Conservation (phyloP, 2,329 filamentous ascomycete genomes). For the Dendrostoma leiphaemia region DNA sequence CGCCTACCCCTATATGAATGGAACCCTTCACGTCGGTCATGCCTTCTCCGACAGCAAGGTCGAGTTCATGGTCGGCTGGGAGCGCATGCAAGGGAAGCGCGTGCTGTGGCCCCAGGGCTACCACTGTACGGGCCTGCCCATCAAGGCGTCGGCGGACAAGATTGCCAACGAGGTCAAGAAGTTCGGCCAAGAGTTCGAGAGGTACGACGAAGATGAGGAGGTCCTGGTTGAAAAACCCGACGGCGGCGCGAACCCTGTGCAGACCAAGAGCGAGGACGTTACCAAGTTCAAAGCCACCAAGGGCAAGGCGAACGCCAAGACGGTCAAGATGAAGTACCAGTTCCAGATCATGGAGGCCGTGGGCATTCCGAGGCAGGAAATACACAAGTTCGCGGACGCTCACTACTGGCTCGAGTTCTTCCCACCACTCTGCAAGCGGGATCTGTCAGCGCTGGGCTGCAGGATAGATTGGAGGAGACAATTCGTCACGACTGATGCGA, state of each 20-base stretch:
- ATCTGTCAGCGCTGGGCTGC: slow-evolving; percentile 80
- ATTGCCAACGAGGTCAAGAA: slow-evolving; percentile 82
- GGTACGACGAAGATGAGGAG: slow-evolving; percentile 63
- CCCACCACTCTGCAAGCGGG: slow-evolving; percentile 74
- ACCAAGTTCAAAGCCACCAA: slow-evolving; percentile 93
- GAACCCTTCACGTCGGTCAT: slow-evolving; percentile 86
- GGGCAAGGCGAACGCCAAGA: slow-evolving; percentile 87
- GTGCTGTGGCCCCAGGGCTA: slow-evolving; percentile 89
- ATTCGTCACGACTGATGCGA: slow-evolving; percentile 93
- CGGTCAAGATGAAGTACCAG: slow-evolving; percentile 91
- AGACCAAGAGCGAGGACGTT: slow-evolving; percentile 63
- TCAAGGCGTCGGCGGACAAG: slow-evolving; percentile 97
- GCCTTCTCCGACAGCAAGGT: slow-evolving; percentile 90
- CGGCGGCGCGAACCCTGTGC: slow-evolving; percentile 63
- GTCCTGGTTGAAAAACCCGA: slow-evolving; percentile 50
- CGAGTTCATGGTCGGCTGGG: slow-evolving; percentile 85
- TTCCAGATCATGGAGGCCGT: slow-evolving; percentile 88
- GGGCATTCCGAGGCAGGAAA: slow-evolving; percentile 83
- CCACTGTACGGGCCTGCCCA: slow-evolving; percentile 96
- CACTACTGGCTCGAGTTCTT: slow-evolving; percentile 90
- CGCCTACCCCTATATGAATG: slow-evolving; percentile 59
- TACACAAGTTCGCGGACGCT: slow-evolving; percentile 91
- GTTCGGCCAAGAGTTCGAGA: slow-evolving; percentile 85
- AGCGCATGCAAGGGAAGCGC: slow-evolving; percentile 86
- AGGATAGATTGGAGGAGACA: slow-evolving; percentile 91